Conservation (phyloP, 176 grass and related monocot genomes). For the Rhipidocladum racemiflorum region DNA sequence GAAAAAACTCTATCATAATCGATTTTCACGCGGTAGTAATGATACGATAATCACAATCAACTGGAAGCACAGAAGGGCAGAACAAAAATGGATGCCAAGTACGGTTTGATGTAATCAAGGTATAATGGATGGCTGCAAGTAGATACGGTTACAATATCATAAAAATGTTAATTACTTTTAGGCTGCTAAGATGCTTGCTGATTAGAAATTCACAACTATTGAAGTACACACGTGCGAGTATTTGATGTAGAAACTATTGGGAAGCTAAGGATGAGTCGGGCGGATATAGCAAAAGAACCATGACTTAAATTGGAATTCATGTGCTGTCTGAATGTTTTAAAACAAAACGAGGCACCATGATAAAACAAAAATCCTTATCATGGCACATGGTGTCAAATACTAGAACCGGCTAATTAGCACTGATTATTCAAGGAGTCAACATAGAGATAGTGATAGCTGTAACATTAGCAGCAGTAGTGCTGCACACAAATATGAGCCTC, state of each 20-base stretch:
- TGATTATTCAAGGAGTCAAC: no score
- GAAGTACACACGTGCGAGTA: background rate
- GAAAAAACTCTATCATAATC: no score
- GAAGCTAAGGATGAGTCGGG: background rate
- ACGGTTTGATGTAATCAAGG: background rate
- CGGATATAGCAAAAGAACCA: background rate
- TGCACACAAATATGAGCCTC: no score
- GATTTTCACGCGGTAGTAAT: no score
- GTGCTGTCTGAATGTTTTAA: background rate
- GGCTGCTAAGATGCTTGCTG: background rate
- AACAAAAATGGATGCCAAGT: conserved; percentile 1
- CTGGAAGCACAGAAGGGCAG: background rate
- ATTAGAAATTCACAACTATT: background rate
- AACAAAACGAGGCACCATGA: background rate
- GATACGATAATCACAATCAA: no score
- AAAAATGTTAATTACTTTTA: background rate
- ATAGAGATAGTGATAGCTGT: no score
- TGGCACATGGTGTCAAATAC: background rate
- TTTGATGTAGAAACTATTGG: background rate
- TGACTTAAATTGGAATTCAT: background rate
- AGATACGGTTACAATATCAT: background rate
- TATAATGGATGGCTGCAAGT: background rate
- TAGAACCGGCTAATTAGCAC: no score
- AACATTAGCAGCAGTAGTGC: no score
- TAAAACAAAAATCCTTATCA: background rate